phyloP scores from a whole-genome alignment of 2,329 filamentous ascomycete genomes.

The Aspergillus brasiliensis region DNA sequence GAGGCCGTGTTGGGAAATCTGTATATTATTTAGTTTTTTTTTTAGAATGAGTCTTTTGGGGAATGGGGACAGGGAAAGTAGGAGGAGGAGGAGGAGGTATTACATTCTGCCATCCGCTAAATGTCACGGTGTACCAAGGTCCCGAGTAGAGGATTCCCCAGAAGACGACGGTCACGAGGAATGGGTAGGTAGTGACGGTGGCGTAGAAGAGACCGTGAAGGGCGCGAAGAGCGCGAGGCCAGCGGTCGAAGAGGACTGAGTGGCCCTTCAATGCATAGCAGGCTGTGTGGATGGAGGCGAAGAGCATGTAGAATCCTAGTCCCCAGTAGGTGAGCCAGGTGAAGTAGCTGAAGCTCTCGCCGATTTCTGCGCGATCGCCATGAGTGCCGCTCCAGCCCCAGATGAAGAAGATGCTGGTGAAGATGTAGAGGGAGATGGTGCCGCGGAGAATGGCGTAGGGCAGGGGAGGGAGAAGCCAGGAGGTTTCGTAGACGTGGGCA shows the following conservation, averaged over 20 bases:
- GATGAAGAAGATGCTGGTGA: conserved; percentile 68
- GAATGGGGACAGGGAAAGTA: conserved; percentile 2
- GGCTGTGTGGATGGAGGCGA: conserved; percentile 68
- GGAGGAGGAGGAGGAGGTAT: neutral
- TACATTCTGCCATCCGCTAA: conserved; percentile 58
- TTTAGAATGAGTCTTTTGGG: neutral
- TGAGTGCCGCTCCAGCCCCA: conserved; percentile 67
- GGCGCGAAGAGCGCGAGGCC: conserved; percentile 64
- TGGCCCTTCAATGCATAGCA: conserved; percentile 61
- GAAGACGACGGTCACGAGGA: conserved; percentile 71
- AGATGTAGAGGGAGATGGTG: conserved; percentile 60
- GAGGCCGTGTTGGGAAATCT: conserved; percentile 72
- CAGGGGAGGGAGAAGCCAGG: conserved; percentile 73
- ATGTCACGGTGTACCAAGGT: conserved; percentile 55
- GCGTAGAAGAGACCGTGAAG: conserved; percentile 68
- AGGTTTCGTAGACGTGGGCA: conserved; percentile 72
- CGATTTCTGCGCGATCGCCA: conserved; percentile 50
- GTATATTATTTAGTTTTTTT: neutral
- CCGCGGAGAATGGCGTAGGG: conserved; percentile 60
- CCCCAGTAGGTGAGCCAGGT: conserved; percentile 83
- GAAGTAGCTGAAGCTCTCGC: conserved; percentile 75
- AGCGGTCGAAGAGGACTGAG: conserved; percentile 59
- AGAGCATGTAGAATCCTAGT: conserved; percentile 74
- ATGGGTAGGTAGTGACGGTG: conserved; percentile 64
- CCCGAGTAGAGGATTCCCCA: conserved; percentile 64